Base-by-base conservation (phyloP, 106 monocot species). In the Acorus calamus region DNA sequence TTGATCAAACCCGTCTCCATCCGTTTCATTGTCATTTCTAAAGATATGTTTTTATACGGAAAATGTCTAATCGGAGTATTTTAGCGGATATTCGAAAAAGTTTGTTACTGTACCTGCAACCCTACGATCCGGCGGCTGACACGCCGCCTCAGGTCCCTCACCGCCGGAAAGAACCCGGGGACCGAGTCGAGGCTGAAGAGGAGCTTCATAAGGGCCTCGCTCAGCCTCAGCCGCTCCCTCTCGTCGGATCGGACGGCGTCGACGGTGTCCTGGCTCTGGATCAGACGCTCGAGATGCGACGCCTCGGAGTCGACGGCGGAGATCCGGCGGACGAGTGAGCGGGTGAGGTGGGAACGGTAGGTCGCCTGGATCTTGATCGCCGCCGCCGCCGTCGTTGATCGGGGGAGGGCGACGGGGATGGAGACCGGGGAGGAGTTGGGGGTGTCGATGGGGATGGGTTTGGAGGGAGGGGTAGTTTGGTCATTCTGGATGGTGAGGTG, bases 231-330 rank as follows among this genome's bases (percentile, higher is more conserved):
- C 52, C 85, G 64, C 72, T 89, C 82, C 53, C 66, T 62, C n/a
- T 66, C 69, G 71, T 79, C 72, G 8, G 72, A 42, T 46, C 83
- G 56, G 8, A 85, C 65, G 42, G 77, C 74, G 60, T 86, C 85
- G 42, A 89, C 82, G 12, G 82, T 89, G 10, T 89, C 85, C 74
- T 86, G 82, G 57, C 47, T 54, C 60, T 60, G 85, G 72, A 89
- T 71, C 75, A 73, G 59, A 50, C 55, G 61, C 69, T 89, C 77
- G 53, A 77, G 12, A 42, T 74, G 70, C 10, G 43, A 57, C 13
- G 74, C 66, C 43, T 77, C 75, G 49, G 68, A 42, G 46, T 59
- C 71, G 45, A 78, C 69, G 56, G 72, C 53, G 3, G 67, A 68
- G 75, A 85, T 64, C 50, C 46, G 71, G 49, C 49, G 66, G 50